Base-by-base conservation (phyloP, 805 yeast species). In the Lachancea nothofagi region DNA sequence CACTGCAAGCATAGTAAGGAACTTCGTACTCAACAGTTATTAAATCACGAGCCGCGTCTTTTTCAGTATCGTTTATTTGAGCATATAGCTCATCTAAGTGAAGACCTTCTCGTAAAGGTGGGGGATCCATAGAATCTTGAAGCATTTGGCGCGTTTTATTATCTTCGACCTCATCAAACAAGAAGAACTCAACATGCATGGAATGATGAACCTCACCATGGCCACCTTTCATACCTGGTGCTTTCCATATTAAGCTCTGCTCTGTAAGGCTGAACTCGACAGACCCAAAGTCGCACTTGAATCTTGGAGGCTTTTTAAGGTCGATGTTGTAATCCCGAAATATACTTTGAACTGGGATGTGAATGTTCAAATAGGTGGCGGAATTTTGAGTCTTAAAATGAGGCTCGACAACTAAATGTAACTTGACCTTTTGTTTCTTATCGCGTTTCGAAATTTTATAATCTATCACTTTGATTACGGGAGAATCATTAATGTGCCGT, bases 241-340 rank as follows among this genome's bases (percentile, higher is more conserved):
- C 70, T 31, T 72, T 72, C 97, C 97, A 89, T 1, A 80, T 58
- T 2, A 89, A 61, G 39, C 75, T 77, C 23, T 81, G 75, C 31
- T 75, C 70, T 47, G 87, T 90, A 5, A 93, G 71, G 42, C 79
- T 78, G 56, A 80, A 84, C 8, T 74, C 65, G 1, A 85, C 93
- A 27, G 71, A 70, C 0, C 97, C 97, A 24, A 71, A 49, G 47
- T 79, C 79, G 4, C 93, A 70, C 51, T 81, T 84, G 60, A 78
- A 86, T 49, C 78, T 76, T 17, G 89, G 76, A 2, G 74, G 65
- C 41, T 65, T 67, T 35, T 65, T 64, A 43, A 70, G 67, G 47
- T 77, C 69, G 4, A 74, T 64, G 4, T 53, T 44, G 38, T 62
- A 65, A 52, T 59, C 67, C 64, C 38, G 66, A 25, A 63, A 59